A percentile compares a stretch with the other conserved stretches of the same genome.
Conservation (phyloP, 495 filamentous ascomycete genomes). For the Staphylotrichum tortipilum region DNA sequence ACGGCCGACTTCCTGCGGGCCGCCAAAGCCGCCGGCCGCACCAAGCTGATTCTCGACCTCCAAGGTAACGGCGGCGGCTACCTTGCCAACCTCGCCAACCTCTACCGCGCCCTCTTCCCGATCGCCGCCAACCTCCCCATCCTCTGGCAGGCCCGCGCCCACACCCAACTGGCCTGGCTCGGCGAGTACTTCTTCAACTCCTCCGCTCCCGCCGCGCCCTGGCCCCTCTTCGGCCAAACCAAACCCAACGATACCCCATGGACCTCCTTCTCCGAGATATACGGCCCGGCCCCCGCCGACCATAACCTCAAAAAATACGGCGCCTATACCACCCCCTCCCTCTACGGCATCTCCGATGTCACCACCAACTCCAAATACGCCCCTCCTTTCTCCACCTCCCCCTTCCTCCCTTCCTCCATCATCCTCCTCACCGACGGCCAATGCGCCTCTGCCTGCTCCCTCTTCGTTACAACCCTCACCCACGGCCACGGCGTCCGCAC, state of each 20-base stretch:
- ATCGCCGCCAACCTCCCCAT: neutral
- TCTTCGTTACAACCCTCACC: slow-evolving; percentile 50
- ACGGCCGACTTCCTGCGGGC: slow-evolving; percentile 10
- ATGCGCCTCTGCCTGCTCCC: slow-evolving; percentile 56
- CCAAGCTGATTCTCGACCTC: slow-evolving; percentile 45
- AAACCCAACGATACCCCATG: neutral
- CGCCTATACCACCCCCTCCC: slow-evolving; percentile 1
- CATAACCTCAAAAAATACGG: neutral
- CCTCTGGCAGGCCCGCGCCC: slow-evolving; percentile 8
- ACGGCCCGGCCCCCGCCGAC: neutral
- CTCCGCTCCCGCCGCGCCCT: neutral
- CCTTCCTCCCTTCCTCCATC: slow-evolving; percentile 30
- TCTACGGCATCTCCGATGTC: neutral
- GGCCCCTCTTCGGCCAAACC: neutral
- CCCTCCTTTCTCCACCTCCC: neutral
- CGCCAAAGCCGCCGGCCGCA: slow-evolving; percentile 2
- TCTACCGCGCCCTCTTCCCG: slow-evolving; percentile 33
- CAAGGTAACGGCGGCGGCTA: slow-evolving; percentile 44
- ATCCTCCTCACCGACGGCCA: slow-evolving; percentile 50
- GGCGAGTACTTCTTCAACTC: neutral
- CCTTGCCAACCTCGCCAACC: slow-evolving; percentile 25
- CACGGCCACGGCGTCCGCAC: slow-evolving; percentile 49
- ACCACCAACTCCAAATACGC: neutral
- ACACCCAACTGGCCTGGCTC: slow-evolving; percentile 10
- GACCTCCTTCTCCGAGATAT: slow-evolving; percentile 1